Conservation (phyloP, 768 basidiomycete species). For the Rhizopogon vesiculosus region DNA sequence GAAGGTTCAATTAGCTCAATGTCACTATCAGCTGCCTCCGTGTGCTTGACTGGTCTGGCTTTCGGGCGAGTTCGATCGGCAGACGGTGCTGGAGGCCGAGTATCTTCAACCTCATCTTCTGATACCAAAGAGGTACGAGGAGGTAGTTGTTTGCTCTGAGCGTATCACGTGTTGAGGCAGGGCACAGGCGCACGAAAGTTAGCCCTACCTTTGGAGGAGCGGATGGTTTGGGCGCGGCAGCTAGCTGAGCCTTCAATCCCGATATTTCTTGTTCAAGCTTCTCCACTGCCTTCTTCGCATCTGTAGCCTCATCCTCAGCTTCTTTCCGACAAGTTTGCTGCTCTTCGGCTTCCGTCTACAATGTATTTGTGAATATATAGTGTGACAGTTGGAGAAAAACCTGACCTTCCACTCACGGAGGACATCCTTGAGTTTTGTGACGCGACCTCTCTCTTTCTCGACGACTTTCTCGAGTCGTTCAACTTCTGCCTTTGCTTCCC, state of each 20-base stretch:
- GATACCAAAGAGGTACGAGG: background rate
- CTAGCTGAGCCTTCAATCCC: constrained; percentile 41
- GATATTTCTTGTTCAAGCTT: constrained; percentile 34
- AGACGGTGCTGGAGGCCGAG: too few relatives aligned
- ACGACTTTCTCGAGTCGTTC: constrained; percentile 23
- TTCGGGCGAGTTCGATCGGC: constrained; percentile 18
- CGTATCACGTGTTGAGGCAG: background rate
- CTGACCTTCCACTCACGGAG: constrained; percentile 44
- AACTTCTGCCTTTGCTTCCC: constrained; percentile 36
- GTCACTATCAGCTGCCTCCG: constrained; percentile 24
- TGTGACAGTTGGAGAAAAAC: background rate
- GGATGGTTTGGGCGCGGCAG: constrained; percentile 24
- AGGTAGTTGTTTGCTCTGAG: constrained; percentile 3
- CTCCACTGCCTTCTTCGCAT: constrained; percentile 23
- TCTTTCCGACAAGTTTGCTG: constrained; percentile 33
- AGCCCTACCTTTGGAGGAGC: constrained; percentile 8
- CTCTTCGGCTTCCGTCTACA: constrained; percentile 35
- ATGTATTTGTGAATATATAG: background rate
- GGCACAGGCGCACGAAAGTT: background rate
- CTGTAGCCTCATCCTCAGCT: constrained; percentile 28
- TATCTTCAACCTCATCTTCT: background rate
- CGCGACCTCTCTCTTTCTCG: constrained; percentile 35
- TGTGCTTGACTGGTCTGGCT: constrained; percentile 11
- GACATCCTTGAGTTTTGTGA: constrained; percentile 37
- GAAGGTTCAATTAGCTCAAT: constrained; percentile 24